These are phyloP conservation scores for Lactifluus hygrophoroides DNA, from an alignment of 768 basidiomycete species.

Conservation along the genomic window DNA sequence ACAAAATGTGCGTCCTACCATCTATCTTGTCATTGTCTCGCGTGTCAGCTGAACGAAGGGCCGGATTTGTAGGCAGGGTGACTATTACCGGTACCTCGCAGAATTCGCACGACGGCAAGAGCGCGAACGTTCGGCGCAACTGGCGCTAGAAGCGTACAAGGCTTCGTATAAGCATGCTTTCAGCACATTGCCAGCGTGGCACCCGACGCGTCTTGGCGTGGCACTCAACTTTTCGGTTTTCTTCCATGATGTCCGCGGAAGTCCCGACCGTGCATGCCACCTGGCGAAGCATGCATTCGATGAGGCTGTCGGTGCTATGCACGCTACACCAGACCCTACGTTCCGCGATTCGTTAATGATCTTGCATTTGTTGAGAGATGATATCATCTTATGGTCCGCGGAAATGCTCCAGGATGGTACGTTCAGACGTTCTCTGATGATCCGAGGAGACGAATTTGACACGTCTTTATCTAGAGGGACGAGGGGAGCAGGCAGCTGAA, in stretches of 20 bases:
- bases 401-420: slow-evolving; percentile 49
- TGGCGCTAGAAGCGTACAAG: slow-evolving; percentile 80
- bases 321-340: slow-evolving; percentile 35
- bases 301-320: slow-evolving; percentile 57
- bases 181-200: slow-evolving; percentile 62
- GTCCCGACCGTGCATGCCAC: slow-evolving; percentile 80
- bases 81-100: slow-evolving; percentile 87
- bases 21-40: neutral
- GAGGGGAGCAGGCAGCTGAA: neutral
- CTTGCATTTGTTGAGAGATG: slow-evolving; percentile 73
- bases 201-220: slow-evolving; percentile 81
- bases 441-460: neutral
- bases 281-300: slow-evolving; percentile 90
- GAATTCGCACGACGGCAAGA: slow-evolving; percentile 72
- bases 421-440: neutral
- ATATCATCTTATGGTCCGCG: slow-evolving; percentile 76
- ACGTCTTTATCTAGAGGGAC: neutral
- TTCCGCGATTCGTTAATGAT: slow-evolving; percentile 78
- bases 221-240: slow-evolving; percentile 93
- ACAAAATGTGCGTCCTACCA: slow-evolving; percentile 57
- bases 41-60: neutral
- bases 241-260: slow-evolving; percentile 81
- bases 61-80: slow-evolving; percentile 56
- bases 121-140: slow-evolving; percentile 58
- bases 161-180: slow-evolving; percentile 76